Conservation (phyloP, 768 basidiomycete species). For the Termitomyces sp. region DNA sequence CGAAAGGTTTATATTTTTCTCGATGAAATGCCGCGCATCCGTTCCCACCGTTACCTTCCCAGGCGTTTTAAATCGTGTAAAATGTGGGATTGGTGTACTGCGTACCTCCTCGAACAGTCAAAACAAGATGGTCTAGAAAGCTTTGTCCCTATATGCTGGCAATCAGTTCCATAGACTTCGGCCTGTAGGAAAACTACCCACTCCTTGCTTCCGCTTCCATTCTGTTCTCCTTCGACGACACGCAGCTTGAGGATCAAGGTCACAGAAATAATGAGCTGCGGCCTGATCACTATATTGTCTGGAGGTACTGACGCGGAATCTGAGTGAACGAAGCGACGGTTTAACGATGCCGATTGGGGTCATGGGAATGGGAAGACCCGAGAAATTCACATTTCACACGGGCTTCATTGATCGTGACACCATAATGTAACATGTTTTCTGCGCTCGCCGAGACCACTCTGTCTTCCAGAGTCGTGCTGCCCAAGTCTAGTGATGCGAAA, state of each 20-base stretch:
- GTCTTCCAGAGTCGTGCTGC: too few relatives aligned
- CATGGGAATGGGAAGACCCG: conserved; percentile 5
- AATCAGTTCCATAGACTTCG: conserved; percentile 5
- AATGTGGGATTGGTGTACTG: conserved; percentile 8
- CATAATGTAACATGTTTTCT: neutral
- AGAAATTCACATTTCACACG: neutral
- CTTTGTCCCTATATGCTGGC: conserved; percentile 51
- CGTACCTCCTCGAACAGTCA: conserved; percentile 73
- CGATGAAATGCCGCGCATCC: conserved; percentile 93
- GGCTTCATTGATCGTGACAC: neutral
- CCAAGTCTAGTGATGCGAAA: too few relatives aligned
- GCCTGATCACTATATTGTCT: conserved; percentile 2
- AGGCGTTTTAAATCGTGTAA: conserved; percentile 1
- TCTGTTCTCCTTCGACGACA: conserved; percentile 55
- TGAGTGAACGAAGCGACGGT: conserved; percentile 1
- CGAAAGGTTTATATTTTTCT: conserved; percentile 77
- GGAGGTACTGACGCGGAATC: neutral
- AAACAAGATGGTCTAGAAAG: conserved; percentile 77
- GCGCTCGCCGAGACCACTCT: too few relatives aligned
- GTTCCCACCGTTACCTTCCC: conserved; percentile 78
- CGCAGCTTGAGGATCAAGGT: conserved; percentile 31
- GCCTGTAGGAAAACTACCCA: conserved; percentile 24
- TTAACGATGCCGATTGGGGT: conserved; percentile 2
- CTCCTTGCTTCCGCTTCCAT: conserved; percentile 71
- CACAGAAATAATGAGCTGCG: conserved; percentile 4